Base-by-base conservation (phyloP, 306 rosid species). In the Styphnolobium japonicum region DNA sequence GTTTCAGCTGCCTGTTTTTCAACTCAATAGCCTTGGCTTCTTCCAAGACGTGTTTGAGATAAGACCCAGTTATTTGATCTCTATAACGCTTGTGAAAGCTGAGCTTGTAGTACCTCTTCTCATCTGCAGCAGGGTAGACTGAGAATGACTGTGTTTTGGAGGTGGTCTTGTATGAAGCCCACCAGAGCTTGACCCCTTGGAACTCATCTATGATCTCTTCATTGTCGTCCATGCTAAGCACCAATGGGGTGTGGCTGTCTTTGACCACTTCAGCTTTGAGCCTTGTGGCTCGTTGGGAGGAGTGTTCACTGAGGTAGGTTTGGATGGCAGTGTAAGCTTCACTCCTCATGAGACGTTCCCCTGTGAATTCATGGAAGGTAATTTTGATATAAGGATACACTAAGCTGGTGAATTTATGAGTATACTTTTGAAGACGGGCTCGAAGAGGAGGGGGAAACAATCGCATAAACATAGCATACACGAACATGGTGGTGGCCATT, bases 131-230 rank as follows among this genome's bases (percentile, higher is more conserved):
- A 22, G 84, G 85, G 58, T 52, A 51, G 0, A 0, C 6, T 0
- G 86, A 81, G 5, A 81, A 16, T 0, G 72, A 18, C 1, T n/a
- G 1, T 2, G 53, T 45, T 18, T 14, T 71, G 0, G 73, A 52
- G 0, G 16, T 9, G 0, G 0, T 34, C 43, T 72, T 73, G 34
- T 21, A 15, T 0, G 82, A 65, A 73, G 46, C 37, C 94, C 94
- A 90, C 90, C 87, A 70, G 0, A 87, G 16, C 33, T 85, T 71
- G 0, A 87, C 58, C 5, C 90, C 87, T 39, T 86, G 0, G 25
- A 67, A 90, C 25, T 84, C 87, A 0, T 90, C 86, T 0, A 43
- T 66, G 43, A 89, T 85, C n/a, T 87, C 88, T 72, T 88, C 85
- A 9, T 80, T 83, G 8, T 88, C 87, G 23, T 77, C 96, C 85